Conservation (phyloP, 805 yeast genomes). For the Brettanomyces nanus region DNA sequence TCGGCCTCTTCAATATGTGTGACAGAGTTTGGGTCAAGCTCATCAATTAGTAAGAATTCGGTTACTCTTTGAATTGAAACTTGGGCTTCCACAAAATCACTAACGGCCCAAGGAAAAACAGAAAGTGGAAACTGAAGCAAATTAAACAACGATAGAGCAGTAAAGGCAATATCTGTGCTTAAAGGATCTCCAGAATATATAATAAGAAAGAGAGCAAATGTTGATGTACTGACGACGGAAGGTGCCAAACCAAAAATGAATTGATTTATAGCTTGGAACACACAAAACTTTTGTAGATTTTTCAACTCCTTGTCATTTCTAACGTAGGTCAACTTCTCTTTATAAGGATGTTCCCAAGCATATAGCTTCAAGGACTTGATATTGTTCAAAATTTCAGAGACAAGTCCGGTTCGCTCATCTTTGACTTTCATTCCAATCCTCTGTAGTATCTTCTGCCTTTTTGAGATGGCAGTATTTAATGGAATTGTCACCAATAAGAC, state of each 20-base stretch:
- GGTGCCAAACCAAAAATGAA: slow-evolving; percentile 83
- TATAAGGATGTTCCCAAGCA: slow-evolving; percentile 88
- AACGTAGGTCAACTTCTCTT: slow-evolving; percentile 59
- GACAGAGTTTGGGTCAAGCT: slow-evolving; percentile 61
- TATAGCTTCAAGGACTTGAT: slow-evolving; percentile 85
- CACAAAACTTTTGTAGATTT: slow-evolving; percentile 64
- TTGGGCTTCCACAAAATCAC: slow-evolving; percentile 76
- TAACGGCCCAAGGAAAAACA: slow-evolving; percentile 79
- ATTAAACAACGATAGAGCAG: slow-evolving; percentile 80
- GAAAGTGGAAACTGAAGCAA: slow-evolving; percentile 83
- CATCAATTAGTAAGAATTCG: slow-evolving; percentile 61
- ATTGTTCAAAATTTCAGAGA: slow-evolving; percentile 78
- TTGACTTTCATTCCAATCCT: slow-evolving; percentile 78
- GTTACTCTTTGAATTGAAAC: slow-evolving; percentile 69
- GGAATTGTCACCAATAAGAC: slow-evolving; percentile 74
- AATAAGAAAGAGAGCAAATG: slow-evolving; percentile 70
- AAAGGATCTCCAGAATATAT: slow-evolving; percentile 49
- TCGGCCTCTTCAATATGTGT: slow-evolving; percentile 54
- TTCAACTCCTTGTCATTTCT: slow-evolving; percentile 79
- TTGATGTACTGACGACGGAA: slow-evolving; percentile 74
- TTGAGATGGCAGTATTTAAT: slow-evolving; percentile 58
- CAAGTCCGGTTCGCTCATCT: slow-evolving; percentile 80
- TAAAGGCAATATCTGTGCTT: slow-evolving; percentile 82
- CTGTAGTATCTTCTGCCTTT: slow-evolving; percentile 60
- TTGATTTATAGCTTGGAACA: slow-evolving; percentile 54